phyloP scores from a whole-genome alignment of 495 filamentous ascomycete species.

The Lophiostoma macrostomum region DNA sequence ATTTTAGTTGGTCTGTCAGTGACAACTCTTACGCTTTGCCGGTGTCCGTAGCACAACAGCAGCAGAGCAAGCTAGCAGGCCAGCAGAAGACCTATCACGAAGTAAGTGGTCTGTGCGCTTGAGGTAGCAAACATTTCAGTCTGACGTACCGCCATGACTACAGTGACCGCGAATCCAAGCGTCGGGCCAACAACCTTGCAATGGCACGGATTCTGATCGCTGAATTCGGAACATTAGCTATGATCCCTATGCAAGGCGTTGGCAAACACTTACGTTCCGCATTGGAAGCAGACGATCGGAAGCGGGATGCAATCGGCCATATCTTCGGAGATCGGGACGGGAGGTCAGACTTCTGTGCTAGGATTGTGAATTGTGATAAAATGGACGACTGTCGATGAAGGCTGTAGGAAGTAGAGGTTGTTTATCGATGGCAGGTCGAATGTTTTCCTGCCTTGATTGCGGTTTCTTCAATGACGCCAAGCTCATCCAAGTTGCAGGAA shows the following conservation, averaged over 20 bases:
- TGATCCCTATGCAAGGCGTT: background rate
- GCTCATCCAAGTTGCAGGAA: too few relatives aligned
- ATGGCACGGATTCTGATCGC: slow-evolving; percentile 56
- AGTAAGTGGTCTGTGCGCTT: slow-evolving; percentile 11
- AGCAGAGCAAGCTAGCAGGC: slow-evolving; percentile 58
- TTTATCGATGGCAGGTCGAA: too few relatives aligned
- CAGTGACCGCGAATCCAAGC: slow-evolving; percentile 50
- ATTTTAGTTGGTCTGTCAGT: background rate
- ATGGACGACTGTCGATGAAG: background rate
- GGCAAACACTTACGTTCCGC: slow-evolving; percentile 29
- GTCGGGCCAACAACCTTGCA: slow-evolving; percentile 63
- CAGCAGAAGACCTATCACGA: slow-evolving; percentile 52
- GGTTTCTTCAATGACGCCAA: too few relatives aligned
- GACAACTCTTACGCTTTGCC: slow-evolving; percentile 52
- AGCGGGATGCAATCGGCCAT: slow-evolving; percentile 32
- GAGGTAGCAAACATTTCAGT: background rate
- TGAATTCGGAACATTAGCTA: background rate
- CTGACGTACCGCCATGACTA: slow-evolving; percentile 53
- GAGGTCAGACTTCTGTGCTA: background rate
- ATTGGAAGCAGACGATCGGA: slow-evolving; percentile 32
- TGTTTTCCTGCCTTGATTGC: too few relatives aligned
- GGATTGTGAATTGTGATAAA: background rate
- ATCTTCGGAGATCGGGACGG: background rate
- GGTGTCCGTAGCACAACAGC: slow-evolving; percentile 55
- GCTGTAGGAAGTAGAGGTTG: too few relatives aligned